phyloP scores from a whole-genome alignment of 208 protist species.

The Leishmania arabica region DNA sequence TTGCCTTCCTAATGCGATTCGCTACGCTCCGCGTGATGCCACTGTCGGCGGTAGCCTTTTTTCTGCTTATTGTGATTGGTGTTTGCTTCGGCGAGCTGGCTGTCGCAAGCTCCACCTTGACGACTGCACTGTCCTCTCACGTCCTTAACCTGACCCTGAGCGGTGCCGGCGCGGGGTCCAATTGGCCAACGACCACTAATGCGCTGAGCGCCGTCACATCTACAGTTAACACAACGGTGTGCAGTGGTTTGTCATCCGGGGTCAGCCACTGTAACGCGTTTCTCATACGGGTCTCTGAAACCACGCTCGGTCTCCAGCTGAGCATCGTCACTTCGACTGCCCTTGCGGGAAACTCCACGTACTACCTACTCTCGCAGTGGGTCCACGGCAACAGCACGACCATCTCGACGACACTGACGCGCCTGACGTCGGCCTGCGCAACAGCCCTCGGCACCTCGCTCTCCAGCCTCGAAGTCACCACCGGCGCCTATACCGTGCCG shows the following conservation, averaged over 20 bases:
- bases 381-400: slow-evolving; percentile 13
- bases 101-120: neutral
- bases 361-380: slow-evolving; percentile 42
- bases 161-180: slow-evolving; percentile 28
- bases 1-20: neutral
- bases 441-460: slow-evolving; percentile 26
- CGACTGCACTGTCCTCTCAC: slow-evolving; percentile 30
- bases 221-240: slow-evolving; percentile 37
- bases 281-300: slow-evolving; percentile 28
- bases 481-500: slow-evolving; percentile 39
- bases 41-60: neutral
- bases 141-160: slow-evolving; percentile 44
- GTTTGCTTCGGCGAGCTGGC: neutral
- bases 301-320: slow-evolving; percentile 45
- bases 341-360: slow-evolving; percentile 26
- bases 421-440: slow-evolving; percentile 12
- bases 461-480: slow-evolving; percentile 18
- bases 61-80: neutral
- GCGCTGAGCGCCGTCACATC: slow-evolving; percentile 11
- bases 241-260: slow-evolving; percentile 13
- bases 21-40: neutral
- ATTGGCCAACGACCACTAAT: slow-evolving; percentile 33
- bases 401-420: slow-evolving; percentile 5
- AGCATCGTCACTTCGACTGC: slow-evolving; percentile 21
- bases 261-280: slow-evolving; percentile 39